Evolutionary conservation across 2,329 filamentous ascomycete genomes (phyloP).

Genomic region (Aspergillus pseudonomiae): DNA sequence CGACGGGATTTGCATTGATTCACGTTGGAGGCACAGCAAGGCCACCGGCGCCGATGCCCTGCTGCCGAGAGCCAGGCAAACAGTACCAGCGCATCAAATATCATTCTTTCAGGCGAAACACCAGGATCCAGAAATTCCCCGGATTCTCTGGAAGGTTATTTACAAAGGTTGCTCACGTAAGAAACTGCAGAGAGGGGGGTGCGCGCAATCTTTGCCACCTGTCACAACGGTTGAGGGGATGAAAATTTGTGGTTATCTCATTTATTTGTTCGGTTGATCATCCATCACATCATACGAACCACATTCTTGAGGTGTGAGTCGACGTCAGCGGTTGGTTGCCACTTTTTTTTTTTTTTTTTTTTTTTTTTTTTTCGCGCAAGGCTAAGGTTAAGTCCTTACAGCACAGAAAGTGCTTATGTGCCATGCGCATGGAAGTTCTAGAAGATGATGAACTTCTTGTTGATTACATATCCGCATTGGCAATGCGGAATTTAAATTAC

Average conservation of each 20-base stretch:
- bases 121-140: neutral
- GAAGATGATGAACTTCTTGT: slow-evolving; percentile 7
- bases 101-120: neutral
- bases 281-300: slow-evolving; percentile 14
- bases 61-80: neutral
- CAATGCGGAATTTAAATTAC: neutral
- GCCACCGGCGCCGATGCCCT: neutral
- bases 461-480: neutral
- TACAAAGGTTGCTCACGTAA: neutral
- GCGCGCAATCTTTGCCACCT: neutral
- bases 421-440: slow-evolving; percentile 16
- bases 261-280: slow-evolving; percentile 1
- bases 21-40: neutral
- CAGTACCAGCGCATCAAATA: neutral
- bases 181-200: neutral
- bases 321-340: slow-evolving; percentile 16
- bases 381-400: neutral
- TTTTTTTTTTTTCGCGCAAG: neutral
- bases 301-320: slow-evolving; percentile 2
- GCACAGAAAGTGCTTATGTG: neutral
- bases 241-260: slow-evolving; percentile 5
- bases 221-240: slow-evolving; percentile 4
- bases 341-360: neutral
- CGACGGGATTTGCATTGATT: slow-evolving; percentile 6
- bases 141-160: neutral